These are phyloP conservation scores for Metarhizium anisopliae DNA, from an alignment of 2,329 filamentous ascomycete species.

Conservation along the genomic window DNA sequence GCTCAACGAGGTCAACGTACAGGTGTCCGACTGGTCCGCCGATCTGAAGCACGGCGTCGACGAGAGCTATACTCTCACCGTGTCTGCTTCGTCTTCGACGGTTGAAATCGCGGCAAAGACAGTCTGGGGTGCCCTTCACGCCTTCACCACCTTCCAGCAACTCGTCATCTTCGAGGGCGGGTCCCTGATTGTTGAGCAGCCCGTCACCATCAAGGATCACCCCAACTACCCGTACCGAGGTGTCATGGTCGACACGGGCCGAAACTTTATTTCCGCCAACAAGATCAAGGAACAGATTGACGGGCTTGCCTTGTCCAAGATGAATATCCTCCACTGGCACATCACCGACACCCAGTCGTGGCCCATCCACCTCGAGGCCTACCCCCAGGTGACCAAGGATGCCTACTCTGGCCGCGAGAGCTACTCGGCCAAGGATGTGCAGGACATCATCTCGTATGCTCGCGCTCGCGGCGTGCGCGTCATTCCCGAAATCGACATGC, in stretches of 20 bases:
- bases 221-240: conserved; percentile 45
- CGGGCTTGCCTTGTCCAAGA: conserved; percentile 45
- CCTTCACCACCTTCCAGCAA: conserved; percentile 49
- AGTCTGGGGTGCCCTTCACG: conserved; percentile 44
- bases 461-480: conserved; percentile 44
- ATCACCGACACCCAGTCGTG: conserved; percentile 46
- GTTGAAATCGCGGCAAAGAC: conserved; percentile 40
- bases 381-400: conserved; percentile 43
- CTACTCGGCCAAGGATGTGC: conserved; percentile 34
- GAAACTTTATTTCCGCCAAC: conserved; percentile 41
- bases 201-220: conserved; percentile 38
- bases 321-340: conserved; percentile 51
- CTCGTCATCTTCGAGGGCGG: conserved; percentile 38
- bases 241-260: conserved; percentile 45
- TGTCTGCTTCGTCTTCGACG: conserved; percentile 26
- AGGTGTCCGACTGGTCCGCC: conserved; percentile 33
- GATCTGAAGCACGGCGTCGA: conserved; percentile 46
- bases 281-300: conserved; percentile 47
- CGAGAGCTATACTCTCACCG: conserved; percentile 44
- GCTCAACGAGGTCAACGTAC: conserved; percentile 35
- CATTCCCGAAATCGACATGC: conserved; percentile 49
- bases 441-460: conserved; percentile 37
- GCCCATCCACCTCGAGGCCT: conserved; percentile 38
- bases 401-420: conserved; percentile 41
- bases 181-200: conserved; percentile 40